Percentiles rank a stretch among this genome's conserved stretches.
phyloP scores from a whole-genome alignment of 208 protist genomes.

The Crithidia expoeki region DNA sequence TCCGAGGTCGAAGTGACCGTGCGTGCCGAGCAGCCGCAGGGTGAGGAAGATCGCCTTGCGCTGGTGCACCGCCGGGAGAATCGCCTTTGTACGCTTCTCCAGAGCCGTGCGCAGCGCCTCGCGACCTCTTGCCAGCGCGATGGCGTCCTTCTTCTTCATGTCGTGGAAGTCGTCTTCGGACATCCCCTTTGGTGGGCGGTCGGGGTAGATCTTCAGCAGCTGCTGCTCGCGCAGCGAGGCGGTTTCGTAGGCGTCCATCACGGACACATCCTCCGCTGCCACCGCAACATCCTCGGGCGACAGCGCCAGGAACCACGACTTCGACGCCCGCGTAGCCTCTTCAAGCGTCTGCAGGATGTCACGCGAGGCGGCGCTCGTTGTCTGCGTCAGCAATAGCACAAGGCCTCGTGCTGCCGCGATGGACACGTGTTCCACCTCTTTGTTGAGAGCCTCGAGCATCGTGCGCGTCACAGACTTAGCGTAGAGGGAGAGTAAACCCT shows the following conservation, averaged over 20 bases:
- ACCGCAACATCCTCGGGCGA: constrained; percentile 74
- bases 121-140: constrained; percentile 76
- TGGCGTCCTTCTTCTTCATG: constrained; percentile 77
- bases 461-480: constrained; percentile 36
- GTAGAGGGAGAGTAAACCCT: constrained; percentile 56
- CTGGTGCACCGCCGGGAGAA: constrained; percentile 44
- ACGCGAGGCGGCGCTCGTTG: constrained; percentile 40
- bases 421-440: constrained; percentile 41
- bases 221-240: constrained; percentile 62
- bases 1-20: constrained; percentile 55
- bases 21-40: constrained; percentile 73
- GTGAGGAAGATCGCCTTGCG: constrained; percentile 63
- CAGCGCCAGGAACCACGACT: constrained; percentile 60
- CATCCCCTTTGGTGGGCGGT: constrained; percentile 85
- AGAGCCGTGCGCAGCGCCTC: constrained; percentile 63
- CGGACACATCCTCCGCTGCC: constrained; percentile 53
- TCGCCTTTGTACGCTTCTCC: constrained; percentile 48
- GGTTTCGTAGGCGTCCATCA: constrained; percentile 65
- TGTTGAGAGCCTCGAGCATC: constrained; percentile 40
- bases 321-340: constrained; percentile 41
- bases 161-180: constrained; percentile 83
- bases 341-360: constrained; percentile 43
- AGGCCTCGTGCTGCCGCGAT: constrained; percentile 77
- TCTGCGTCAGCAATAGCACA: constrained; percentile 63
- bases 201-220: constrained; percentile 79